Evolutionary conservation across 495 filamentous ascomycete genomes (phyloP).

Genomic region (Penicillium simplicissimum): DNA sequence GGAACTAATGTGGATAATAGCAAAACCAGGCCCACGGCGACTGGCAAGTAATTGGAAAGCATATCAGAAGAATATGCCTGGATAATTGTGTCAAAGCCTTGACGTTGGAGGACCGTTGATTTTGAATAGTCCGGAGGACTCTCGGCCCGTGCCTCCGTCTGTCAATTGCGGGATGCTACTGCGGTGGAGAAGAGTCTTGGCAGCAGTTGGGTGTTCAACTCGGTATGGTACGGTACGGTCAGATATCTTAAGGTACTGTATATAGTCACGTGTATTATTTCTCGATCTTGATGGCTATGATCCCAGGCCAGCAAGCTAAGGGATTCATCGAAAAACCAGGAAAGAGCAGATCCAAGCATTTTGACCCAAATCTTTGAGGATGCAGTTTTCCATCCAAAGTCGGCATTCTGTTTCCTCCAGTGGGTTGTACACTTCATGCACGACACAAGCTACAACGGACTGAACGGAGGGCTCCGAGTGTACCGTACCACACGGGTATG

Average conservation of each 20-base stretch:
- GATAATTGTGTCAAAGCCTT: no score
- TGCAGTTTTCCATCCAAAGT: no score
- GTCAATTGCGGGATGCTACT: background rate
- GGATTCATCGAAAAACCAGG: background rate
- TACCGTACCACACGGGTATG: slow-evolving; percentile 9
- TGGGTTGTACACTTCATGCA: background rate
- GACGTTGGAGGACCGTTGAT: background rate
- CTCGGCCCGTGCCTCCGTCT: slow-evolving; percentile 1
- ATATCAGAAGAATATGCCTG: background rate
- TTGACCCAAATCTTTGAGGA: no score
- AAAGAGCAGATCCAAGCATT: no score
- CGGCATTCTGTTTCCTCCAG: no score
- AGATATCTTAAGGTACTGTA: background rate
- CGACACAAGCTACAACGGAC: no score
- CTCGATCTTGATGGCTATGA: background rate
- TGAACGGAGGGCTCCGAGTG: slow-evolving; percentile 15
- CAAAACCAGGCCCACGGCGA: background rate
- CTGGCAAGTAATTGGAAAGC: background rate
- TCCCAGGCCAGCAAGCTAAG: background rate
- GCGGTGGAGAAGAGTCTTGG: background rate
- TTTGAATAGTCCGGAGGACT: background rate
- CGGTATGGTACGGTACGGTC: background rate
- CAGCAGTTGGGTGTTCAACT: background rate
- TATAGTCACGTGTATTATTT: background rate
- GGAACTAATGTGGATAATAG: background rate